Percentiles rank a stretch among this genome's conserved stretches.
phyloP scores from a whole-genome alignment of 192 early-diverging fungal genomes.

The Powellomyces hirtus region DNA sequence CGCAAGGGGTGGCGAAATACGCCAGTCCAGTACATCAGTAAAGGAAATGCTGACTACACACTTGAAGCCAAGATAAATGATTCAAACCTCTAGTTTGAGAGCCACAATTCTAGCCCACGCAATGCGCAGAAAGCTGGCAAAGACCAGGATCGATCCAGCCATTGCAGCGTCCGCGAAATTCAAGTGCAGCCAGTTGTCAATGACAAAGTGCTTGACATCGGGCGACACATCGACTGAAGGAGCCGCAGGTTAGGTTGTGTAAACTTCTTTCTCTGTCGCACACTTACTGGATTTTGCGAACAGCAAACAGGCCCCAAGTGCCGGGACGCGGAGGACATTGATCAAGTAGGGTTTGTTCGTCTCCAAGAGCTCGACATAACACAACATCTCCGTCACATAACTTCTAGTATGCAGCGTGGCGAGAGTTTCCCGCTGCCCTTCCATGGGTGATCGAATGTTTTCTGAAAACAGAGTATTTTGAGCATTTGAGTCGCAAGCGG shows the following conservation, averaged over 20 bases:
- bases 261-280: slow-evolving; percentile 25
- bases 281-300: slow-evolving; percentile 54
- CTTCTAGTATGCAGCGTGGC: slow-evolving; percentile 30
- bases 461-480: no score
- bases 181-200: slow-evolving; percentile 59
- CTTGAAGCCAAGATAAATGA: no score
- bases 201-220: slow-evolving; percentile 52
- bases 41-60: no score
- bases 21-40: no score
- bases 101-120: slow-evolving; percentile 39
- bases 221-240: slow-evolving; percentile 61
- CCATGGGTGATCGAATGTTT: no score
- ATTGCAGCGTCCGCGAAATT: slow-evolving; percentile 40
- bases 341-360: slow-evolving; percentile 67
- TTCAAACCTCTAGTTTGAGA: slow-evolving; percentile 16
- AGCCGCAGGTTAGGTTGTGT: no score
- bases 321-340: slow-evolving; percentile 59
- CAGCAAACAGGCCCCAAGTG: slow-evolving; percentile 53
- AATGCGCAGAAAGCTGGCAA: slow-evolving; percentile 49
- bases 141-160: slow-evolving; percentile 40
- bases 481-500: no score
- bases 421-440: slow-evolving; percentile 21
- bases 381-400: slow-evolving; percentile 51
- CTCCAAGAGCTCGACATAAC: slow-evolving; percentile 62
- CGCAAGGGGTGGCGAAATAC: no score